Percentiles rank a stretch among this genome's conserved stretches.
These are phyloP conservation scores for Henckelia pumila DNA, from an alignment of 257 asterid genomes.

Conservation along the genomic window DNA sequence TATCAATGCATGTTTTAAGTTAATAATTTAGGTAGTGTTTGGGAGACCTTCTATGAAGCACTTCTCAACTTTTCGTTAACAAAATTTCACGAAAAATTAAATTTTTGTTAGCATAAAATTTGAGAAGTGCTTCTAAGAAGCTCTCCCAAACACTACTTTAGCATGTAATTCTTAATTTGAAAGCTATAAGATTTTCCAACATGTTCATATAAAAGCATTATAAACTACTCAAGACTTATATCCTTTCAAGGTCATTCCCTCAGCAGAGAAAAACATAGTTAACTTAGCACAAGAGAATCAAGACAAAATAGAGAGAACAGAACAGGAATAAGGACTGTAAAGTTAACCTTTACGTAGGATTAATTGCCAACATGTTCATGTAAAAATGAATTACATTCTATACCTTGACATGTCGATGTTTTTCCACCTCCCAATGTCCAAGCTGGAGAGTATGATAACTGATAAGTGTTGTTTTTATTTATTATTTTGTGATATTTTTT, in stretches of 20 bases:
- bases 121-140: too few species aligned
- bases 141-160: too few species aligned
- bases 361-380: constrained; percentile 3
- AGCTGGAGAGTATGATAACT: constrained; percentile 90
- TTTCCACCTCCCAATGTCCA: constrained; percentile 87
- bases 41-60: too few species aligned
- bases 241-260: neutral
- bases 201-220: neutral
- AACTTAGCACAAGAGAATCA: neutral
- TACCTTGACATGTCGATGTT: constrained; percentile 83
- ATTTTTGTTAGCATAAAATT: too few species aligned
- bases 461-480: too few species aligned
- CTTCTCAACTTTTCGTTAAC: too few species aligned
- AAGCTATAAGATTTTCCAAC: too few species aligned
- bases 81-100: too few species aligned
- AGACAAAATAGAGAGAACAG: neutral
- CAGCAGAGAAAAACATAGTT: constrained; percentile 5
- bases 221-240: neutral
- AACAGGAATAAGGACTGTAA: neutral
- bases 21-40: too few species aligned
- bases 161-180: too few species aligned
- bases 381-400: constrained; percentile 2
- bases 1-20: too few species aligned
- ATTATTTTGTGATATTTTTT: too few species aligned
- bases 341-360: neutral